Evolutionary conservation across 257 asterid species (phyloP), one percentile per base, ranked within the genome.

Genomic region (Euphrasia confusa): DNA sequence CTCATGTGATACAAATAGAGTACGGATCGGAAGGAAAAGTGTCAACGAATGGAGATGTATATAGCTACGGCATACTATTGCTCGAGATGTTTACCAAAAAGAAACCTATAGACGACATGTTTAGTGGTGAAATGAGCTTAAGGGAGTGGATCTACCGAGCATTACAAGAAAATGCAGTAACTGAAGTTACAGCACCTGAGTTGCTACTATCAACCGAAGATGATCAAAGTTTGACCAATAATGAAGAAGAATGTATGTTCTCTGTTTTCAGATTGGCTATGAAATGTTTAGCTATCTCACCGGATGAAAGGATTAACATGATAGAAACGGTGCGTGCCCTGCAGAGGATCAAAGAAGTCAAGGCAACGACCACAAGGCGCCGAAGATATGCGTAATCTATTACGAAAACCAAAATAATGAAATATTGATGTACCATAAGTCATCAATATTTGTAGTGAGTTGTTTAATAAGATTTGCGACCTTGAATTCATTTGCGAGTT

Each of bases 161-260:
- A 18, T 26, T 78, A 50, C 65, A 62, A 53, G 61, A 65, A 63
- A 49, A 77, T 63, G 50, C 50, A 63, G 32, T 27, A 4, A 24
- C 1, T 15, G 72, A 69, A 50, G 59, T 69, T 14, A 50, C 66
- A 18, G 74, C 71, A n/a, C 54, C 64, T 18, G 72, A 54, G 59
- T 58, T 70, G 56, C 47, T 77, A 26, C 50, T 54, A 33, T 10
- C 15, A 0, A 4, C 5, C 2, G 50, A 44, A 45, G 64, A 63
- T 27, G 78, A 72, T 24, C 52, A 32, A 45, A 24, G 58, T 42
- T 62, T 57, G 14, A 0, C 45, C 9, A 0, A 15, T 1, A 54
- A 69, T 37, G 30, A 26, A 49, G 11, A 37, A 37, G 48, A 66
- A 63, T 72, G 78, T 4, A 63, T 4, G 44, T 15, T 56, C 11